Evolutionary conservation across 2,329 filamentous ascomycete genomes (phyloP).

Genomic region (Monosporascus sp.): DNA sequence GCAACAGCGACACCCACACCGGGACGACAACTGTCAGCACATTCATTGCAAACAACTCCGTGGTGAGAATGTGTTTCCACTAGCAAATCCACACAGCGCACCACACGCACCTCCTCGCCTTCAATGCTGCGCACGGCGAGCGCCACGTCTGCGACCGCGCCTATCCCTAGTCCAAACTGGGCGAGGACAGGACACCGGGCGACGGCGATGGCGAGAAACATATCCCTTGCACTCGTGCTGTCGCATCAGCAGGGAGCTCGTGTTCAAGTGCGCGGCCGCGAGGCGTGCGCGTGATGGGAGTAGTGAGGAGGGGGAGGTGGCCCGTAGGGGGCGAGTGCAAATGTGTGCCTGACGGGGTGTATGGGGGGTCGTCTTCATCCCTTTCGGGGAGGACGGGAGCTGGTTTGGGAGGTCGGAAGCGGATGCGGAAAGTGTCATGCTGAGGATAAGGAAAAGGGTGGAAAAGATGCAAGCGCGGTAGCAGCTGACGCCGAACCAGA

Average conservation of each 20-base stretch:
- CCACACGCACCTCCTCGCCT: too few relatives aligned
- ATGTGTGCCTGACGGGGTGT: slow-evolving; percentile 4
- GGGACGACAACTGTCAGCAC: too few relatives aligned
- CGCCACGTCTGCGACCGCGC: slow-evolving; percentile 2
- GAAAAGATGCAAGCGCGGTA: neutral
- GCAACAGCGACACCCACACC: too few relatives aligned
- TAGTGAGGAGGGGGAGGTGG: neutral
- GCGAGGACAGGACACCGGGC: neutral
- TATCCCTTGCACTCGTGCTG: slow-evolving; percentile 10
- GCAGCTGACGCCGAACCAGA: neutral
- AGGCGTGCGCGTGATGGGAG: neutral
- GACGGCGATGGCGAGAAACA: neutral
- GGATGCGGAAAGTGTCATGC: neutral
- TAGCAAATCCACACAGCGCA: slow-evolving; percentile 9
- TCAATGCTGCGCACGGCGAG: too few relatives aligned
- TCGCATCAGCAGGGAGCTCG: slow-evolving; percentile 3
- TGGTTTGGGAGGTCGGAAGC: neutral
- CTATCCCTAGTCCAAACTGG: neutral
- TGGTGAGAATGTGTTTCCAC: slow-evolving; percentile 7
- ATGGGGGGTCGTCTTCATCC: neutral
- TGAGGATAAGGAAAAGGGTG: neutral
- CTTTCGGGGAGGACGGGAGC: neutral
- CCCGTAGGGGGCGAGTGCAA: slow-evolving; percentile 4
- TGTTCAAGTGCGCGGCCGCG: neutral
- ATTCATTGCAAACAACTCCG: too few relatives aligned